Percentiles rank a stretch among this genome's conserved stretches.
These are phyloP conservation scores for Xylaria digitata DNA, from an alignment of 2,329 filamentous ascomycete species.

Conservation along the genomic window DNA sequence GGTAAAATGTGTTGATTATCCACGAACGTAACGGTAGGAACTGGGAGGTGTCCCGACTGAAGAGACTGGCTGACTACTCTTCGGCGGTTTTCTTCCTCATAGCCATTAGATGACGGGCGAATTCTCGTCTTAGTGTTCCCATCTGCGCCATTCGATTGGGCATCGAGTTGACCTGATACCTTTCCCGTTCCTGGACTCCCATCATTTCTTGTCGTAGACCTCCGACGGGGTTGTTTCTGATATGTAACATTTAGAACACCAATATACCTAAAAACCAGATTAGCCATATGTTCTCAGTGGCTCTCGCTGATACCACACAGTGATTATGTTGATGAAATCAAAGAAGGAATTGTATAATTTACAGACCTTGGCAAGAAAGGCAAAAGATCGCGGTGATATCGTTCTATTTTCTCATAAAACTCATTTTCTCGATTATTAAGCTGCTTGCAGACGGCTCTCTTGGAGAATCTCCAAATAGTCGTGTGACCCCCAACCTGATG, in stretches of 20 bases:
- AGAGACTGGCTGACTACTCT: constrained; percentile 79
- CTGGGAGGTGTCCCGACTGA: constrained; percentile 69
- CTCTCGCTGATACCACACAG: background rate
- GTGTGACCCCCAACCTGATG: constrained; percentile 98
- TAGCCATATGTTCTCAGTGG: constrained; percentile 37
- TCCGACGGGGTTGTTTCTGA: constrained; percentile 80
- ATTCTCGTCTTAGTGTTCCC: constrained; percentile 34
- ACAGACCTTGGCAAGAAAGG: constrained; percentile 86
- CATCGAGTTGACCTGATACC: constrained; percentile 47
- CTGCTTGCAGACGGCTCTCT: constrained; percentile 95
- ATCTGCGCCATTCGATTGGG: constrained; percentile 50
- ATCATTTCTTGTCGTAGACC: constrained; percentile 65
- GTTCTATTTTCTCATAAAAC: constrained; percentile 97
- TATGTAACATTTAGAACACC: constrained; percentile 97
- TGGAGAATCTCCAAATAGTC: constrained; percentile 94
- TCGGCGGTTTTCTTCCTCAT: constrained; percentile 46
- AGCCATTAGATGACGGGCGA: constrained; percentile 33
- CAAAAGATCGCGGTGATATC: constrained; percentile 87
- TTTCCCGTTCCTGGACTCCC: constrained; percentile 51
- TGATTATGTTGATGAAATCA: background rate
- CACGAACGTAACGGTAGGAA: constrained; percentile 92
- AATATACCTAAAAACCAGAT: constrained; percentile 76
- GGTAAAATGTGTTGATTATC: constrained; percentile 96
- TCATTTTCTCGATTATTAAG: constrained; percentile 98
- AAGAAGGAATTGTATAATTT: constrained; percentile 27